Evolutionary conservation across 2,329 filamentous ascomycete species (phyloP), one percentile per base, ranked within the genome.

Genomic region (Microcera coccophila): DNA sequence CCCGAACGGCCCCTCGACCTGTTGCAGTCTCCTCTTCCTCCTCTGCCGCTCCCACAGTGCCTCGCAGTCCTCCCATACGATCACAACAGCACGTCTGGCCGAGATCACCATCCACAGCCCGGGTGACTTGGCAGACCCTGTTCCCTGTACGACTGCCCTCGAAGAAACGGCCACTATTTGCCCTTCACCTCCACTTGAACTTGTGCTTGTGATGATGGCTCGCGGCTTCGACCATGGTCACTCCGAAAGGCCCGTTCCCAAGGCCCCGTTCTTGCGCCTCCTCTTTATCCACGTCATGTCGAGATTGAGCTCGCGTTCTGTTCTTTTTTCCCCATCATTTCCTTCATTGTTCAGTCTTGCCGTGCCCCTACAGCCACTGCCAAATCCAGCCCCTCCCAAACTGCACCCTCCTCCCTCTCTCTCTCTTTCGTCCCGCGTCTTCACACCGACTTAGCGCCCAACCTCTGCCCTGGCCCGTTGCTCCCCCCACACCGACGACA

Each of bases 41-140:
- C n/a, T n/a, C n/a, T n/a, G n/a, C n/a, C n/a, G n/a, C n/a, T n/a
- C n/a, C n/a, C n/a, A n/a, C n/a, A n/a, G n/a, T n/a, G n/a, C n/a
- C n/a, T n/a, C n/a, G n/a, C n/a, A n/a, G n/a, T n/a, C n/a, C n/a
- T n/a, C 15, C 20, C 34, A 32, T 17, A 32, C 33, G 15, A 35
- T 20, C n/a, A 32, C 33, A 35, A 35, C 15, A 35, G 33, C 33
- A 35, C 33, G 20, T 18, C 33, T 35, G 33, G 15, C 51, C 50
- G 45, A 52, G 39, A 53, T 57, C 51, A 55, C 55, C 44, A 50
- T 44, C 53, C 48, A 47, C 42, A 42, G 36, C 33, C 44, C 44
- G 41, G 46, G 40, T 53, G 53, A 56, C 49, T 50, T 58, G 49
- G 53, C 47, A 50, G 39, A 40, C 49, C 45, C 42, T 57, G 45